Base-by-base conservation (phyloP, 202 grass and related monocot species). In the Zizania palustris region DNA sequence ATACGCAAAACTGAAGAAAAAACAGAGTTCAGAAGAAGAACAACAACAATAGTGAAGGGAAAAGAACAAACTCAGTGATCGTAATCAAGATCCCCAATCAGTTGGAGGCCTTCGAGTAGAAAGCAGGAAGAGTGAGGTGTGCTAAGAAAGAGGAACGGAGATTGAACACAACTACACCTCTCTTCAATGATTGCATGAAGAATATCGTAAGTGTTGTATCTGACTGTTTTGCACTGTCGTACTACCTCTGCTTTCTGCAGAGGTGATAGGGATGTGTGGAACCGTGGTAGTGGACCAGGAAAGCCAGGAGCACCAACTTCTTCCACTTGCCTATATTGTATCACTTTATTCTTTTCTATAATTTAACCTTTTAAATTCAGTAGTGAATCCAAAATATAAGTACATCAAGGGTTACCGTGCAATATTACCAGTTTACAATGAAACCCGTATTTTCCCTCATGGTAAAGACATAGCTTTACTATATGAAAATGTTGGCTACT, bases 31-130 rank as follows among this genome's bases (percentile, higher is more conserved):
- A 75, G 50, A 69, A 60, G 40, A 60, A 37, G 4, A 28, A 55
- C 38, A 56, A 65, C 40, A 12, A 4, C 18, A 19, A 70, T 13
- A 19, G 9, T 35, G 1, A 51, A 76, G 6, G 15, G 39, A 57
- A 44, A 45, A 71, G 16, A 12, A 66, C 78, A 82, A 82, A 86
- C 78, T 77, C 33, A 66, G 82, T 3, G 13, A 72, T 50, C 61
- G 66, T 10, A 15, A 49, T 57, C 57, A 45, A 75, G 20, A 7
- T 40, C 36, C 38, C 34, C 18, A 16, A 9, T 54, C 10, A 48
- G 20, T 35, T 15, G 42, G 38, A 42, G 40, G 4, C 40, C 40
- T 42, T 73, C 1, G 61, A 76, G 40, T 75, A 65, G 75, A 56
- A 63, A 38, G 45, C 3, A 16, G 15, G 35, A 0, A 64, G 64